phyloP scores from a whole-genome alignment of 2,329 filamentous ascomycete genomes.

The Pseudogymnoascus sp. region DNA sequence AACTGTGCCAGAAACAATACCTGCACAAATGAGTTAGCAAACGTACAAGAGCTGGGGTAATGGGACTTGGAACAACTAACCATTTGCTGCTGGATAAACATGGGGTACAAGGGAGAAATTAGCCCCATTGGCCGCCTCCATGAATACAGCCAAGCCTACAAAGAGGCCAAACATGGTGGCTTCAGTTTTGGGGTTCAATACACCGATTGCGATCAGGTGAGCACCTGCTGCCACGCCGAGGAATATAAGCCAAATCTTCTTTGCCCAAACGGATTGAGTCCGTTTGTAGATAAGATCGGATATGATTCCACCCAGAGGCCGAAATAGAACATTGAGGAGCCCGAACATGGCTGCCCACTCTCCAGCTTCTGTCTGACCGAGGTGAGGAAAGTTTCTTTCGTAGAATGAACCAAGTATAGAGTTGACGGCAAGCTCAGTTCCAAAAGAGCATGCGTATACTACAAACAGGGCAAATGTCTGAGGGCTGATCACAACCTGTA shows the following conservation, averaged over 20 bases:
- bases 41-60: constrained; percentile 18
- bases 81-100: constrained; percentile 48
- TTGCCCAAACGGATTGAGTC: constrained; percentile 42
- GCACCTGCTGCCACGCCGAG: constrained; percentile 46
- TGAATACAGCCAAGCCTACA: constrained; percentile 65
- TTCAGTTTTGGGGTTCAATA: constrained; percentile 50
- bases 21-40: constrained; percentile 50
- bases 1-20: constrained; percentile 62
- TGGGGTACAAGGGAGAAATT: constrained; percentile 51
- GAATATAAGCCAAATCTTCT: constrained; percentile 51
- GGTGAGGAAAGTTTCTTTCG: constrained; percentile 48
- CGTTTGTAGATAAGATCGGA: constrained; percentile 33
- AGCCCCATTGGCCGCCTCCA: constrained; percentile 62
- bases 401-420: constrained; percentile 51
- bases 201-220: constrained; percentile 50
- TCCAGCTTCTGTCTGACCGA: constrained; percentile 47
- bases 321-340: constrained; percentile 60
- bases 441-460: constrained; percentile 57
- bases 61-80: background rate
- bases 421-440: constrained; percentile 55
- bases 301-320: constrained; percentile 56
- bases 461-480: constrained; percentile 48
- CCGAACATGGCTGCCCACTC: constrained; percentile 68
- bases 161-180: constrained; percentile 65
- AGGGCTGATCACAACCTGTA: constrained; percentile 40